phyloP scores from a whole-genome alignment of 345 rosid genomes.

The Boechera stricta region DNA sequence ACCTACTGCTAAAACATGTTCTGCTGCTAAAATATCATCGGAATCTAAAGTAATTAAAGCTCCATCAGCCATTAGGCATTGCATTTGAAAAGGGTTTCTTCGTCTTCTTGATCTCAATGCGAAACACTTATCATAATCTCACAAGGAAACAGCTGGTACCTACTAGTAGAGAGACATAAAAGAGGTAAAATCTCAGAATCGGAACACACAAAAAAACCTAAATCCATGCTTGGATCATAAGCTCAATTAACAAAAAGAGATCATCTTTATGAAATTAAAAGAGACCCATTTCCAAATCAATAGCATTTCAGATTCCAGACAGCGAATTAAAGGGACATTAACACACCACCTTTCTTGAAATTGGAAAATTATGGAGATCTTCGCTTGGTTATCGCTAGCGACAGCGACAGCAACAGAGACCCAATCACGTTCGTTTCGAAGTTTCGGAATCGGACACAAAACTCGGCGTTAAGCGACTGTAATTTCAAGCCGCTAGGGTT shows the following conservation, averaged over 20 bases:
- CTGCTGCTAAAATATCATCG: slow-evolving; percentile 44
- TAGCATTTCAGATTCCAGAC: slow-evolving; percentile 9
- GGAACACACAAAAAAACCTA: slow-evolving; percentile 25
- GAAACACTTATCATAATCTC: slow-evolving; percentile 19
- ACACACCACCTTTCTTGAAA: slow-evolving; percentile 33
- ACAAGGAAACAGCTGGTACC: slow-evolving; percentile 8
- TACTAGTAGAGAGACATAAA: slow-evolving; percentile 14
- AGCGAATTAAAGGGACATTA: not conserved
- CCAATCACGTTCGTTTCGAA: not conserved
- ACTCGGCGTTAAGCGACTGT: slow-evolving; percentile 12
- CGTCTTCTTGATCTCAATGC: slow-evolving; percentile 26
- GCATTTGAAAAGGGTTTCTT: slow-evolving; percentile 38
- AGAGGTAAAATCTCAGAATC: slow-evolving; percentile 12
- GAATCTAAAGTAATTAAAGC: slow-evolving; percentile 57
- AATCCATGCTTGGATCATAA: slow-evolving; percentile 26
- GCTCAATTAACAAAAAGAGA: slow-evolving; percentile 28
- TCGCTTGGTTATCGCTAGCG: not conserved
- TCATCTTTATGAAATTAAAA: not conserved
- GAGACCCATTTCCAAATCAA: slow-evolving; percentile 36
- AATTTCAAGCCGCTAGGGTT: slow-evolving; percentile 31
- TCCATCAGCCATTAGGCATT: slow-evolving; percentile 71
- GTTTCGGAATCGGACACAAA: not conserved
- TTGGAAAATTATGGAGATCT: slow-evolving; percentile 26
- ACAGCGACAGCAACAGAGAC: not conserved
- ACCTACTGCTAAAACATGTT: slow-evolving; percentile 69